phyloP scores from a whole-genome alignment of 495 filamentous ascomycete genomes.

The Aspergillus heteromorphus region DNA sequence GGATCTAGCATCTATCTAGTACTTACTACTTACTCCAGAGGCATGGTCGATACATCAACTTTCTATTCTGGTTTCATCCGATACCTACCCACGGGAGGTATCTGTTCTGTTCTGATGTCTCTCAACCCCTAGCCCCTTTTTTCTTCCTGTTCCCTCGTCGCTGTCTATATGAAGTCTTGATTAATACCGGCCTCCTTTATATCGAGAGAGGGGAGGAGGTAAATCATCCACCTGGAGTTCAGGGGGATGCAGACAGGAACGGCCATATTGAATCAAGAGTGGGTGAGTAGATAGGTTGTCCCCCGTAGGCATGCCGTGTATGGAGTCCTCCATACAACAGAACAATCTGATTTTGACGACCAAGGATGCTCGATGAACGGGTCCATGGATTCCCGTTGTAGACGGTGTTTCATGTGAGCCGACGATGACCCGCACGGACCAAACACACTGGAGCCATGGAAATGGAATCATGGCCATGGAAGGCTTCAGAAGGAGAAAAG shows the following conservation, averaged over 20 bases:
- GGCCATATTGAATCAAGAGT: no score
- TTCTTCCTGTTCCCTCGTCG: not conserved
- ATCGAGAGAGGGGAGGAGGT: not conserved
- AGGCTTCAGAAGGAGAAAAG: no score
- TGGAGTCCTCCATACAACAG: no score
- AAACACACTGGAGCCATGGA: constrained; percentile 6
- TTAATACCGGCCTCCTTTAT: not conserved
- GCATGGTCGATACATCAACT: no score
- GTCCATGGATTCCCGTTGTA: constrained; percentile 3
- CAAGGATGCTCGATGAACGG: not conserved
- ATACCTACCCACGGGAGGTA: no score
- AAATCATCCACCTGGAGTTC: not conserved
- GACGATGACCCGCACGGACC: constrained; percentile 18
- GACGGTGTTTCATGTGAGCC: constrained; percentile 15
- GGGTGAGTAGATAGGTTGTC: no score
- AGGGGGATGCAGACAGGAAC: not conserved
- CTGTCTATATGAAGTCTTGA: not conserved
- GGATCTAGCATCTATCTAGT: not conserved
- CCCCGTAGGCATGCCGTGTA: no score
- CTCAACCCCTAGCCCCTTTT: not conserved
- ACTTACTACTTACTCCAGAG: no score
- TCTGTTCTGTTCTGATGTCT: not conserved
- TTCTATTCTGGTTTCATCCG: no score
- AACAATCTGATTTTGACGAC: not conserved
- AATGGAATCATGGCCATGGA: not conserved